Evolutionary conservation across 176 grass and related monocot genomes (phyloP), one percentile per base, ranked within the genome.

Genomic region (Calamus simplicifolius): DNA sequence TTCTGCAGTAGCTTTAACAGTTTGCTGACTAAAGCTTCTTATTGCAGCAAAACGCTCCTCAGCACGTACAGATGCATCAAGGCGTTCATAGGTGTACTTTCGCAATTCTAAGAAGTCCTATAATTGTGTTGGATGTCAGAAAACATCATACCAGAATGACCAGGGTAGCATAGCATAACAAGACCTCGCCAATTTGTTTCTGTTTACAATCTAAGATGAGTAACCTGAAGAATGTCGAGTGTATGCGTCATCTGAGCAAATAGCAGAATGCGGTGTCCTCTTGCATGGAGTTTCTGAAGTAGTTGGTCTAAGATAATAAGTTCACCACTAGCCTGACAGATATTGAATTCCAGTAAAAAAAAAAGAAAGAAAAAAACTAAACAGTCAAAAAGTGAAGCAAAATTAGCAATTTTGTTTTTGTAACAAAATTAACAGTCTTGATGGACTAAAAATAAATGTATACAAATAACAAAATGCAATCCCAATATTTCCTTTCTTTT

Each of bases 161-260:
- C 21, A 10, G 19, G n/a, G 35, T 26, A 51, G 35, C 35, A 43
- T n/a, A 63, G 23, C 55, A 25, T 67, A 68, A 29, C 21, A 29
- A 25, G 18, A 69, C 16, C 5, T 51, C 30, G 58, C 56, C 63
- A 68, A 10, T 16, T 38, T 52, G n/a, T 52, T 43, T 43, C 5
- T 6, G 35, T 8, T 43, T 8, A 43, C 12, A 43, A 8, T 6
- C 7, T 43, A 43, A 6, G 8, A 43, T 43, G 60, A 23, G 55
- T 59, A 75, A 96, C 91, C 91, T 96, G 91, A 65, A 96, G 80
- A 87, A 90, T 90, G 73, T 96, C 91, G 19, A 96, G 80, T 29
- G 86, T 96, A 75, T 84, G 91, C 68, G 91, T 96, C 86, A 96
- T 87, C 77, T 96, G 91, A 85, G 86, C 83, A 87, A 96, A 96